Conservation (phyloP, 176 grass and related monocot species). For the Cymbopogon citratus region DNA sequence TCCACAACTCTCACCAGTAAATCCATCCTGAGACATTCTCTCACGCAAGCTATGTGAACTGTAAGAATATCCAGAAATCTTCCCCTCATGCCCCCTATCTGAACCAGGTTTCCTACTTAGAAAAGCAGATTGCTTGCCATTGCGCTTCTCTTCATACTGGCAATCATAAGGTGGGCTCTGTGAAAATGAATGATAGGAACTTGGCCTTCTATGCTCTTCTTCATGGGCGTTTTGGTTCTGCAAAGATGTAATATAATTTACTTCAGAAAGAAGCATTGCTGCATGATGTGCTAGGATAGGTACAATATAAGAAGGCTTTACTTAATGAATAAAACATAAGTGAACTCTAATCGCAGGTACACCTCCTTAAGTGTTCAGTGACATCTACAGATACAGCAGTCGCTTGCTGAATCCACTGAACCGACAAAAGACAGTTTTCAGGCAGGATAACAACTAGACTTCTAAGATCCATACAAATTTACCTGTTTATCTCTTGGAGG, state of each 20-base stretch:
- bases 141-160: conserved; percentile 74
- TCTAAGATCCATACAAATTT: conserved; percentile 6
- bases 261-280: background rate
- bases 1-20: conserved; percentile 49
- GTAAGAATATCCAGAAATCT: conserved; percentile 58
- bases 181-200: conserved; percentile 84
- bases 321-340: background rate
- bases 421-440: background rate
- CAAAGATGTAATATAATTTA: conserved; percentile 10
- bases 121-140: conserved; percentile 50
- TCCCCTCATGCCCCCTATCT: conserved; percentile 60
- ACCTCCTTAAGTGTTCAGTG: background rate
- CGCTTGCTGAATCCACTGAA: background rate
- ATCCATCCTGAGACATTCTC: conserved; percentile 47
- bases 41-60: conserved; percentile 52
- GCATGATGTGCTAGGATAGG: background rate
- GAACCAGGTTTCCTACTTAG: conserved; percentile 88
- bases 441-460: background rate
- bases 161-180: conserved; percentile 86
- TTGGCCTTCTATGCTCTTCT: conserved; percentile 79
- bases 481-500: conserved; percentile 91
- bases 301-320: background rate
- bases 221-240: conserved; percentile 63
- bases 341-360: background rate
- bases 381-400: background rate